Percentiles rank a stretch among this genome's conserved stretches.
Evolutionary conservation across 495 filamentous ascomycete genomes (phyloP).

Genomic region (Emericellopsis terricola): DNA sequence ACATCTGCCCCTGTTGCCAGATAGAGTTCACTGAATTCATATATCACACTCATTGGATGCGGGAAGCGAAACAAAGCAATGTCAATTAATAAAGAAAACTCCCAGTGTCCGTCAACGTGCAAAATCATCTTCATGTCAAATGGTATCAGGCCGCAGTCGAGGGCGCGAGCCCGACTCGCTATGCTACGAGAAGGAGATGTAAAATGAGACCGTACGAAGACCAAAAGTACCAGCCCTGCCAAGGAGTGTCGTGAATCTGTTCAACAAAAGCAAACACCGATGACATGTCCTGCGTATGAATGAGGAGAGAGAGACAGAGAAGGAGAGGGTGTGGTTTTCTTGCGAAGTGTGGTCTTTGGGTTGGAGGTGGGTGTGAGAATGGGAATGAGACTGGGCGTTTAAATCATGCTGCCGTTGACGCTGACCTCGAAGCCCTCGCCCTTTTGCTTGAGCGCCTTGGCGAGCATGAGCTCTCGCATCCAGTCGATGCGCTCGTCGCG

Average conservation of each 20-base stretch:
- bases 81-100: constrained; percentile 6
- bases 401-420: constrained; percentile 69
- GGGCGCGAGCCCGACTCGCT: no score
- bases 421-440: constrained; percentile 63
- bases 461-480: constrained; percentile 97
- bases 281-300: constrained; percentile 1
- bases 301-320: constrained; percentile 8
- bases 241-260: not conserved
- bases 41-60: constrained; percentile 4
- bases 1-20: constrained; percentile 3
- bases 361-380: not conserved
- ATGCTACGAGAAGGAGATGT: no score
- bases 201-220: no score
- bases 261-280: not conserved
- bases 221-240: no score
- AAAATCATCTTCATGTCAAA: no score
- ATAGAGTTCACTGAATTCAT: constrained; percentile 2
- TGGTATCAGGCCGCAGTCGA: no score
- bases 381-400: constrained; percentile 6
- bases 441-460: constrained; percentile 72
- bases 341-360: not conserved
- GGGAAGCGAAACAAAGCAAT: constrained; percentile 8
- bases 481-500: constrained; percentile 88
- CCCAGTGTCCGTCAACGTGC: constrained; percentile 4
- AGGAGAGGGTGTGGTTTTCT: not conserved